Evolutionary conservation across 2,329 filamentous ascomycete species (phyloP).

Genomic region (Monosporascus cannonballus): DNA sequence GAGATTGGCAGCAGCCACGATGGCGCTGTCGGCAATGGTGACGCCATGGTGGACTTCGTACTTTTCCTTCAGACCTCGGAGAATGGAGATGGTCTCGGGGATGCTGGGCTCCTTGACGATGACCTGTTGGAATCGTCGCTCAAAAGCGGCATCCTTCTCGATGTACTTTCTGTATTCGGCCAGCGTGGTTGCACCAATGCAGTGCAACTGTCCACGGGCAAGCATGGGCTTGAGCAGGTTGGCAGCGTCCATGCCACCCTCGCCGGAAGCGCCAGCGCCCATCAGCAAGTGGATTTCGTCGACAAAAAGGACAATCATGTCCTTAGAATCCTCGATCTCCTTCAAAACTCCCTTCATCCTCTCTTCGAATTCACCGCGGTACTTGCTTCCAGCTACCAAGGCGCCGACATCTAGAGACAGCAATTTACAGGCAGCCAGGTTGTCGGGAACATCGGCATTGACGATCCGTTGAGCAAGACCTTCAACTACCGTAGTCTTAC

Average conservation of each 20-base stretch:
- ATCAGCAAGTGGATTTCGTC: constrained; percentile 98
- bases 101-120: constrained; percentile 91
- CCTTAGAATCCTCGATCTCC: constrained; percentile 89
- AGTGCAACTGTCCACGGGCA: constrained; percentile 92
- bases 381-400: constrained; percentile 95
- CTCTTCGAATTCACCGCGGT: constrained; percentile 97
- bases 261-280: constrained; percentile 90
- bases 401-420: constrained; percentile 94
- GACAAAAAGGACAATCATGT: constrained; percentile 96
- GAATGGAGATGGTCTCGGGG: constrained; percentile 87
- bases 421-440: constrained; percentile 86
- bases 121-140: constrained; percentile 97
- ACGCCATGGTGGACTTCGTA: constrained; percentile 99
- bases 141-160: constrained; percentile 96
- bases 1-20: constrained; percentile 85
- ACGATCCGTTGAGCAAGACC: constrained; percentile 92
- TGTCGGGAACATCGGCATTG: constrained; percentile 93
- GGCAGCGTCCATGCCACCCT: constrained; percentile 97
- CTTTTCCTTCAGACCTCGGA: constrained; percentile 96
- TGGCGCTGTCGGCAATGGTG: constrained; percentile 88
- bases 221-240: constrained; percentile 98
- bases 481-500: constrained; percentile 97
- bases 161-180: constrained; percentile 98
- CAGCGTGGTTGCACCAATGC: constrained; percentile 93
- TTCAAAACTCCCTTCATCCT: constrained; percentile 98